Conservation (phyloP, 768 basidiomycete species). For the Coprinopsis strossmayeri region DNA sequence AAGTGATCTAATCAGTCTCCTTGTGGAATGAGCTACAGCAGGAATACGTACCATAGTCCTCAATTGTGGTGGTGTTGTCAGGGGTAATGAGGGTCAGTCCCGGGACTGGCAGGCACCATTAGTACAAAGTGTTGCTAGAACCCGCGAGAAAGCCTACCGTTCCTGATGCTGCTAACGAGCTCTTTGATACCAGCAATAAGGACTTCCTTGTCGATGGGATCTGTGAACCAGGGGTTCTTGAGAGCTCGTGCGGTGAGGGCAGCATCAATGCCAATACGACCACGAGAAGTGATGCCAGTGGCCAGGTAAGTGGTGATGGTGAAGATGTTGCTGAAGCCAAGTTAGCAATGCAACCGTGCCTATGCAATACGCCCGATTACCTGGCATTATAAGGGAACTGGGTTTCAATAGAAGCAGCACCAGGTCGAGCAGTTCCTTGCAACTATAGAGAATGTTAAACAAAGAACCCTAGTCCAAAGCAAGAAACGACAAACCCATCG, state of each 20-base stretch:
- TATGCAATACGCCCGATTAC: too few species aligned
- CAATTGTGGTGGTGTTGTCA: slow-evolving; percentile 50
- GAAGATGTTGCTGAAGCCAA: slow-evolving; percentile 52
- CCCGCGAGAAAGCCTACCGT: slow-evolving; percentile 21
- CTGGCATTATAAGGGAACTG: slow-evolving; percentile 43
- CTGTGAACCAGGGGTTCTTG: slow-evolving; percentile 51
- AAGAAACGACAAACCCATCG: slow-evolving; percentile 35
- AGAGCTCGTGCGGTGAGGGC: slow-evolving; percentile 41
- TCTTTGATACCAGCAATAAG: slow-evolving; percentile 46
- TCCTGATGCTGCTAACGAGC: slow-evolving; percentile 33
- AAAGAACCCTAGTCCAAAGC: background rate
- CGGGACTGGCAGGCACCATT: slow-evolving; percentile 28
- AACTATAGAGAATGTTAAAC: slow-evolving; percentile 23
- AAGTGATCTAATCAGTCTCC: background rate
- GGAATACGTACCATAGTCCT: slow-evolving; percentile 38
- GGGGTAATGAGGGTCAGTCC: slow-evolving; percentile 53
- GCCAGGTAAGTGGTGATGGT: slow-evolving; percentile 62
- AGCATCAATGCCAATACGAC: slow-evolving; percentile 53
- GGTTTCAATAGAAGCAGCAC: slow-evolving; percentile 46
- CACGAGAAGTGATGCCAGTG: slow-evolving; percentile 53
- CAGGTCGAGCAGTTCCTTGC: slow-evolving; percentile 60
- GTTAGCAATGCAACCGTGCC: too few species aligned
- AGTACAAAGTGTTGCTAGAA: slow-evolving; percentile 2
- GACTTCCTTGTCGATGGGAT: slow-evolving; percentile 48
- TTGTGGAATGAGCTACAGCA: background rate